Evolutionary conservation across 352 stramenopile genomes (phyloP), one percentile per base, ranked within the genome.

Genomic region (Phytopythium kandeliae): DNA sequence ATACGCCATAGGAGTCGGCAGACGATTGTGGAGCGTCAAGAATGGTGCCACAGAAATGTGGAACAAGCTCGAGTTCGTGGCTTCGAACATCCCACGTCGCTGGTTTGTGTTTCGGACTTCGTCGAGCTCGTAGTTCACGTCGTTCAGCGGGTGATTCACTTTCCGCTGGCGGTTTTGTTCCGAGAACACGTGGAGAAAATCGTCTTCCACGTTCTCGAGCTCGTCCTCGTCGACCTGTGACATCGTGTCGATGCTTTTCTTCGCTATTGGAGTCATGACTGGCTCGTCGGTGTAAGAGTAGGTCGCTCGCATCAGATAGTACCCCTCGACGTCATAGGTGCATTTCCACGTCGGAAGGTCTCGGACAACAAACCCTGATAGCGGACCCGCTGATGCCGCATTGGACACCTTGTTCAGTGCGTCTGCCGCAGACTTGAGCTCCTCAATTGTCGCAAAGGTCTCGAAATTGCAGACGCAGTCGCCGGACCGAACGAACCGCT

Each of bases 251-350:
- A 50, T 31, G 40, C 53, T 44, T 17, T 51, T 45, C 37, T 69
- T 48, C 30, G 67, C 60, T 19, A 30, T 43, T 45, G 30, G 55
- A 25, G 42, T 28, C 17, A 35, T 21, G 2, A 43, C 24, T 34
- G 56, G 54, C 5, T 92, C 75, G 19, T 90, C 81, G 17, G 68
- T 69, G 41, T 68, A 75, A 16, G 76, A 89, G 44, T 87, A 92
- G 10, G 80, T 89, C 6, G 83, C 83, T 38, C 83, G 78, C 83
- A 93, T 93, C 30, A 93, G 58, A 54, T 84, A 93, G 48, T 89
- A 95, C 19, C 80, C 85, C 59, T 95, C 85, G 12, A 95, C 80
- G 45, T 95, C 85, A 48, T 93, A 95, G 0, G 78, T 92, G 48
- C 85, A 93, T 53, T 92, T 91, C 85, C 82, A 95, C 6, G 78